These are phyloP conservation scores for Chimonanthus praecox DNA, from an alignment of 164 flowering plant species.

Conservation along the genomic window DNA sequence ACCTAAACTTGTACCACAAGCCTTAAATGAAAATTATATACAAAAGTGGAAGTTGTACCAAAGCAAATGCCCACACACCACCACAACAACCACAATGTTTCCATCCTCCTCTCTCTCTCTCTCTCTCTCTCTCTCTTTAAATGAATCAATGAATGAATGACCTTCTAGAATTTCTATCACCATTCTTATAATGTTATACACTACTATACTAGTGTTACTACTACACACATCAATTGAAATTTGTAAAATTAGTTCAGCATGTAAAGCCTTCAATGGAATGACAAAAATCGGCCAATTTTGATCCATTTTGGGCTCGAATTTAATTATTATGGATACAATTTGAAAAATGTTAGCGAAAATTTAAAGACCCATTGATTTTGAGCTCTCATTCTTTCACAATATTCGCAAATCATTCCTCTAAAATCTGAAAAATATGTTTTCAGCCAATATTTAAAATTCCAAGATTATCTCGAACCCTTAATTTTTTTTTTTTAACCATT, in stretches of 20 bases:
- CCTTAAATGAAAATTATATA: constrained; percentile 10
- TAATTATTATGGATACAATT: background rate
- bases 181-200: too few species aligned
- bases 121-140: constrained; percentile 4
- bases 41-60: constrained; percentile 63
- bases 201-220: too few species aligned
- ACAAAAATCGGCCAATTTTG: too few species aligned
- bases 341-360: background rate
- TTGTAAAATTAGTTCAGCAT: background rate
- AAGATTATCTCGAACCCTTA: too few species aligned
- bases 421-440: too few species aligned
- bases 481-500: too few species aligned
- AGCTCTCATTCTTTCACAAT: background rate
- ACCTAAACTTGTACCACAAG: constrained; percentile 46
- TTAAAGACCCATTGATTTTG: constrained; percentile 1
- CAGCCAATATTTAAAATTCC: too few species aligned
- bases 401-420: too few species aligned
- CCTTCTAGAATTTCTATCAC: constrained; percentile 51
- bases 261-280: background rate
- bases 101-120: constrained; percentile 16
- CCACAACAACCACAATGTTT: constrained; percentile 28
- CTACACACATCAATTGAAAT: background rate
- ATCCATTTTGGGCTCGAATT: too few species aligned
- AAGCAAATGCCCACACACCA: constrained; percentile 45
- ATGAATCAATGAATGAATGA: background rate